Base-by-base conservation (phyloP, 2,329 filamentous ascomycete species). In the Monosporascus sp. region DNA sequence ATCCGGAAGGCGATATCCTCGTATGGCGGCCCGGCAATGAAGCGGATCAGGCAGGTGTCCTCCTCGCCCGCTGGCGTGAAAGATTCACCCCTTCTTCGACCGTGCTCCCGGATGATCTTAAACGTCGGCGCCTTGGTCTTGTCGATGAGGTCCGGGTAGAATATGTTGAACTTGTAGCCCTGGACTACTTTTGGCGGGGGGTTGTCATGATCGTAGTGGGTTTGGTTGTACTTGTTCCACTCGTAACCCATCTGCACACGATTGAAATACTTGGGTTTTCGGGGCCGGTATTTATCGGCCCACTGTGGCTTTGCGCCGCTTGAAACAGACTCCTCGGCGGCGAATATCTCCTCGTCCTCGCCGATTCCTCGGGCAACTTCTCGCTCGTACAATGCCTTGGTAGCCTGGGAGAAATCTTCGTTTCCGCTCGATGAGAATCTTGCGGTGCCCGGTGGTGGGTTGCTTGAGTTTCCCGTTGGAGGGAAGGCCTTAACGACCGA, bases 191-290 rank as follows among this genome's bases (percentile, higher is more conserved):
- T 97, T 26, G 94, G 94, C 1, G 94, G 94, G 2, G 94, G 94
- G 66, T 97, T 97, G 68, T 97, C 93, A 70, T 97, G 91, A 70
- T 97, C 94, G 74, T 99, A 99, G 73, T 99, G 94, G 14, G 94
- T 99, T 74, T 99, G 94, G 67, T 99, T 99, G 80, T 99, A 99
- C 73, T 99, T 99, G 78, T 99, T 99, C 94, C 94, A 99, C 71
- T 99, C 94, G 71, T 97, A 99, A 51, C 94, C 94, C 90, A 97
- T 97, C 71, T 96, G 92, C 47, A 97, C 92, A 41, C 94, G 87
- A 69, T 97, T 97, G 80, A 99, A 99, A 74, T 97, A 97, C 56
- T 88, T 85, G 14, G 94, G 94, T 73, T 97, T 99, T 58, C 94
- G 84, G 7, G 93, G 91, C 40, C 88, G 84, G 71, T 96, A 88